Percentiles rank a stretch among this genome's conserved stretches.
phyloP scores from a whole-genome alignment of 306 rosid genomes.

The Dalbergia oliveri region DNA sequence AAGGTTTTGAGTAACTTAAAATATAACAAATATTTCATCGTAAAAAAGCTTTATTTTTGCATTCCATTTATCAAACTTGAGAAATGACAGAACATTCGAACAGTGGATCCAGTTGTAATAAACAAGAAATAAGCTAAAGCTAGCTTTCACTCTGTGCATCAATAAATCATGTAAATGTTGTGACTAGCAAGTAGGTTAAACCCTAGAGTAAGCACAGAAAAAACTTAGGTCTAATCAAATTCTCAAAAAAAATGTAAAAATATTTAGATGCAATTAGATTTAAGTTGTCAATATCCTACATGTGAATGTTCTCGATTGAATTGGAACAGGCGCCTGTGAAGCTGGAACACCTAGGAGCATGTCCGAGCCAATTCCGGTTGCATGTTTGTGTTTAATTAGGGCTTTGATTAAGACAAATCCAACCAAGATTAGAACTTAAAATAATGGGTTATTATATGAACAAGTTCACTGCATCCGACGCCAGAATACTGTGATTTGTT shows the following conservation, averaged over 20 bases:
- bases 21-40: no score
- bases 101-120: no score
- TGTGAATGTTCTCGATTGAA: conserved; percentile 29
- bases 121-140: neutral
- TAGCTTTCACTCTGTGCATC: neutral
- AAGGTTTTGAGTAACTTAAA: neutral
- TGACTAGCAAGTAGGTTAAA: neutral
- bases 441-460: conserved; percentile 14
- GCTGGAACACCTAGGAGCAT: conserved; percentile 33
- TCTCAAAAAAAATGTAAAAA: neutral
- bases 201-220: neutral
- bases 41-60: neutral
- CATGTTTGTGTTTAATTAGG: conserved; percentile 17
- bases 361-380: neutral
- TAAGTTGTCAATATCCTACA: conserved; percentile 5
- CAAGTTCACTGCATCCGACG: conserved; percentile 31
- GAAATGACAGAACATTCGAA: neutral
- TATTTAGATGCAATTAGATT: neutral
- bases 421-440: conserved; percentile 4
- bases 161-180: neutral
- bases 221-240: neutral
- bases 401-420: conserved; percentile 37
- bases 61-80: neutral
- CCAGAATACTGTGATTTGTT: conserved; percentile 39
- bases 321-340: conserved; percentile 29